A percentile compares a stretch with the other conserved stretches of the same genome.
These are phyloP conservation scores for Pyrus hybrid DNA, from an alignment of 331 rosid genomes.

Conservation along the genomic window DNA sequence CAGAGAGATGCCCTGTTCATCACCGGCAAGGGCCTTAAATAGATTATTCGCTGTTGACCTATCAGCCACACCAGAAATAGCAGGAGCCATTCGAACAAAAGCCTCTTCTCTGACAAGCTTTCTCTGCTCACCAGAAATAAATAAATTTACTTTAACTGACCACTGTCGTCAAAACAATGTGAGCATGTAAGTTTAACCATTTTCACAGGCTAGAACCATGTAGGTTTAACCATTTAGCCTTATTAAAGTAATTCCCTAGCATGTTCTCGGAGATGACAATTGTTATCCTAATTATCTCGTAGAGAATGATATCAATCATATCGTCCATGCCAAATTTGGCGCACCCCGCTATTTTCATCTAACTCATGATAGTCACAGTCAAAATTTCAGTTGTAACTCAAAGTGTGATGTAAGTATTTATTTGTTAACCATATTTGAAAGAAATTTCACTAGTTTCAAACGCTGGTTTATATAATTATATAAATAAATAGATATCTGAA, in stretches of 20 bases:
- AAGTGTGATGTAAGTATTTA: not conserved
- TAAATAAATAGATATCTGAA: not conserved
- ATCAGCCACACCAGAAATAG: slow-evolving; percentile 78
- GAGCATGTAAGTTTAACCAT: not conserved
- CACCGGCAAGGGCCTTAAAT: slow-evolving; percentile 80
- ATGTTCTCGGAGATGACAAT: not conserved
- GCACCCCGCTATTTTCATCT: not conserved
- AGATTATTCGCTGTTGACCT: slow-evolving; percentile 67
- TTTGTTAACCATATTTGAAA: not conserved
- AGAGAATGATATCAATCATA: not conserved
- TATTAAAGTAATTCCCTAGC: not conserved
- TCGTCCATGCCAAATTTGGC: not conserved
- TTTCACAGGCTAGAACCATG: not conserved
- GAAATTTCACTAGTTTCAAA: not conserved
- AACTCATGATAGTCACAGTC: not conserved
- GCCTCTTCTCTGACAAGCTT: slow-evolving; percentile 70
- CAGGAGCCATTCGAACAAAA: slow-evolving; percentile 86
- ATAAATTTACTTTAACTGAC: not conserved
- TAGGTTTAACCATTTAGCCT: not conserved
- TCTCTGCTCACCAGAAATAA: slow-evolving; percentile 43
- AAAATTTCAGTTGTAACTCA: not conserved
- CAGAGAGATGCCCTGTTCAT: slow-evolving; percentile 67
- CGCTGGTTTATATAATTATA: not conserved
- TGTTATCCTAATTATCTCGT: not conserved
- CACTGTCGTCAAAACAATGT: not conserved